Conservation (phyloP, 2,329 filamentous ascomycete species). For the Akanthomyces dipterigenus region DNA sequence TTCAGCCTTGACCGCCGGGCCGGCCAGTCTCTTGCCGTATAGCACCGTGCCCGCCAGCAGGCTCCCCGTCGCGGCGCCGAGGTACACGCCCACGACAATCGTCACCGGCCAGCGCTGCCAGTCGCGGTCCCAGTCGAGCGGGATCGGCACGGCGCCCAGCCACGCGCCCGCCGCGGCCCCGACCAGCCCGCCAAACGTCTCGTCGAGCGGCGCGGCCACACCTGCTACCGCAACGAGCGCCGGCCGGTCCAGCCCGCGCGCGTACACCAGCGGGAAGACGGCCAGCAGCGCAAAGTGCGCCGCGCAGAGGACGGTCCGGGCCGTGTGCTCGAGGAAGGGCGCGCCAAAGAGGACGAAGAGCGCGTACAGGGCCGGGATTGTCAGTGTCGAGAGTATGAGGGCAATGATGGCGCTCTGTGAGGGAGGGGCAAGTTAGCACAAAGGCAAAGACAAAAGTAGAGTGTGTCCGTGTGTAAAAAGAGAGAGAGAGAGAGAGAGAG, state of each 20-base stretch:
- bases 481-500: no score
- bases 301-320: constrained; percentile 73
- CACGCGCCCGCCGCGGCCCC: constrained; percentile 78
- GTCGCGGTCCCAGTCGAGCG: constrained; percentile 95
- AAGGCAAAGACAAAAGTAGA: not conserved
- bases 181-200: constrained; percentile 74
- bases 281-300: constrained; percentile 75
- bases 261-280: constrained; percentile 75
- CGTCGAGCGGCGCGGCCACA: constrained; percentile 66
- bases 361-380: constrained; percentile 57
- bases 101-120: constrained; percentile 99
- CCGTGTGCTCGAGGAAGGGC: constrained; percentile 72
- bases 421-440: not conserved
- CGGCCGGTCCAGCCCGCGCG: constrained; percentile 66
- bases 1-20: constrained; percentile 22
- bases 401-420: constrained; percentile 39
- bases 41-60: constrained; percentile 47
- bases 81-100: constrained; percentile 74
- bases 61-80: constrained; percentile 69
- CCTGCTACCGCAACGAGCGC: constrained; percentile 68
- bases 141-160: constrained; percentile 91
- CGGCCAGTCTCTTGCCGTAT: constrained; percentile 37
- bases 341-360: constrained; percentile 84
- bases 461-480: no score
- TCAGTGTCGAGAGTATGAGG: constrained; percentile 57